phyloP scores from a whole-genome alignment of 768 basidiomycete genomes.

The Thelephora ganbajun region DNA sequence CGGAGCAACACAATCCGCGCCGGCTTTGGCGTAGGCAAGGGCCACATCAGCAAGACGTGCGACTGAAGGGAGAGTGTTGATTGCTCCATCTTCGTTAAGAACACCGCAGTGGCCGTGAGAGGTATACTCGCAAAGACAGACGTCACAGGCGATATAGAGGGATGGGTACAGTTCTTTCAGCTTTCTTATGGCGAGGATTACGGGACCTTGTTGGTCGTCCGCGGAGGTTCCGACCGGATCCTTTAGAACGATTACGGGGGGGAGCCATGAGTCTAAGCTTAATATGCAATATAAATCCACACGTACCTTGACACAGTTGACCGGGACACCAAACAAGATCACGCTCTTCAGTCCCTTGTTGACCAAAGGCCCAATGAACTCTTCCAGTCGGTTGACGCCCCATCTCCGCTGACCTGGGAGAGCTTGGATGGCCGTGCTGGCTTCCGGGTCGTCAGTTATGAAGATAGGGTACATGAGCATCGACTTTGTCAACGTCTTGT shows the following conservation, averaged over 20 bases:
- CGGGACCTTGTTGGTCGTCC: slow-evolving; percentile 82
- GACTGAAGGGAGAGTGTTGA: slow-evolving; percentile 67
- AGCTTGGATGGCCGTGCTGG: slow-evolving; percentile 58
- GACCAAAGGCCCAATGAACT: slow-evolving; percentile 76
- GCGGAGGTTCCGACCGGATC: slow-evolving; percentile 77
- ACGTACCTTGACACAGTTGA: slow-evolving; percentile 62
- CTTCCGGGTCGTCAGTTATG: slow-evolving; percentile 87
- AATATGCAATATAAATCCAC: not conserved
- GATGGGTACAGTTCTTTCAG: slow-evolving; percentile 67
- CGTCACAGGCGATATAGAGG: slow-evolving; percentile 86
- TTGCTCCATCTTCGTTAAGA: slow-evolving; percentile 58
- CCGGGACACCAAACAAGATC: slow-evolving; percentile 88
- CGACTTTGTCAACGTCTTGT: slow-evolving; percentile 65
- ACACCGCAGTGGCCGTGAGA: slow-evolving; percentile 95
- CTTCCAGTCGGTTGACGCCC: slow-evolving; percentile 90
- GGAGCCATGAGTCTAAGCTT: not conserved
- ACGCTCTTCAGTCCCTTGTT: slow-evolving; percentile 83
- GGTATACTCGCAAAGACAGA: slow-evolving; percentile 99
- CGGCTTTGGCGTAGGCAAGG: slow-evolving; percentile 81
- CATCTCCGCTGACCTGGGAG: slow-evolving; percentile 85
- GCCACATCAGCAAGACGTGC: slow-evolving; percentile 88
- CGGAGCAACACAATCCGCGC: slow-evolving; percentile 96
- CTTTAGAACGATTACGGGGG: slow-evolving; percentile 22
- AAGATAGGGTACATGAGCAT: slow-evolving; percentile 99
- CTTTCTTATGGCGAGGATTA: slow-evolving; percentile 81